These are phyloP conservation scores for Taiwanofungus camphoratus DNA, from an alignment of 1,284 basidiomycete species.

Conservation along the genomic window DNA sequence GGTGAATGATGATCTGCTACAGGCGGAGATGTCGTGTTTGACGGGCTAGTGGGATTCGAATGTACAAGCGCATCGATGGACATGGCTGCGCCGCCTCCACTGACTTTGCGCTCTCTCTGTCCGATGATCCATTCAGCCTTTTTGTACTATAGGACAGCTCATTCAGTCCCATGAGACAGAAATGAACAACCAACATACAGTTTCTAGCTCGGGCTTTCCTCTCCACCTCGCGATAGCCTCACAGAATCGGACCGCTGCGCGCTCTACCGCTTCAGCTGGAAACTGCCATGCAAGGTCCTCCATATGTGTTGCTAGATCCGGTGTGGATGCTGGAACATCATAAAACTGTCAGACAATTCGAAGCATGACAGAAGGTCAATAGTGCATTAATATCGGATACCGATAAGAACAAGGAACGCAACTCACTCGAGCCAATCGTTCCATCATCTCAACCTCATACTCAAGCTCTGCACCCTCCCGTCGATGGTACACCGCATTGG, in stretches of 20 bases:
- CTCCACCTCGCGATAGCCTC: slow-evolving; percentile 76
- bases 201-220: slow-evolving; percentile 76
- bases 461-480: slow-evolving; percentile 52
- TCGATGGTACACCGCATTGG: slow-evolving; percentile 13
- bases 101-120: slow-evolving; percentile 23
- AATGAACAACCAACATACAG: slow-evolving; percentile 36
- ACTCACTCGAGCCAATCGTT: slow-evolving; percentile 59
- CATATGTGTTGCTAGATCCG: slow-evolving; percentile 73
- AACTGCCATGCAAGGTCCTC: slow-evolving; percentile 74
- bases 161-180: slow-evolving; percentile 11
- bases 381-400: not conserved
- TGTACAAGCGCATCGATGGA: slow-evolving; percentile 59
- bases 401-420: not conserved
- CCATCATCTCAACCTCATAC: slow-evolving; percentile 62
- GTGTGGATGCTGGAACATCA: slow-evolving; percentile 60
- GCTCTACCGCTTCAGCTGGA: slow-evolving; percentile 75
- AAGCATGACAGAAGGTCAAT: slow-evolving; percentile 6
- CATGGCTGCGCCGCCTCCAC: slow-evolving; percentile 36
- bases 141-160: slow-evolving; percentile 41
- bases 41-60: slow-evolving; percentile 54
- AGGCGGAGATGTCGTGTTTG: slow-evolving; percentile 20
- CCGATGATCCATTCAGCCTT: slow-evolving; percentile 33
- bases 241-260: slow-evolving; percentile 69
- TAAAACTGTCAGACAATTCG: slow-evolving; percentile 49
- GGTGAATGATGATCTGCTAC: slow-evolving; percentile 17